Evolutionary conservation across 345 rosid species (phyloP), one percentile per base, ranked within the genome.

Genomic region (Sapria himalayana): DNA sequence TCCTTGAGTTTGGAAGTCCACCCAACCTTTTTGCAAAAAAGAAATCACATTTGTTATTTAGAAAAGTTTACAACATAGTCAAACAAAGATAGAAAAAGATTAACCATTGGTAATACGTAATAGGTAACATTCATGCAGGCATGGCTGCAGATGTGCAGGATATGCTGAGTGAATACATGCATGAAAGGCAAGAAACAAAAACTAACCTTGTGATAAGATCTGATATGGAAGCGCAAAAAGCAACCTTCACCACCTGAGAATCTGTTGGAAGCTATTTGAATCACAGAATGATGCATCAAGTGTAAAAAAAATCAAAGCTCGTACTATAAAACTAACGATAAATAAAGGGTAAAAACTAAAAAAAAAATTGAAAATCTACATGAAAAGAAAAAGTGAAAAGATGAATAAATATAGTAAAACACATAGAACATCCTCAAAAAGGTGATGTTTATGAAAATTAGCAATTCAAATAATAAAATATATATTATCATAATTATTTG

Each of bases 171-270:
- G 4, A 2, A 24, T 41, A 22, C 13, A 17, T 37, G 20, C 22
- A 13, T 20, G 25, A 17, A 32, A 24, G 35, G 19, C 21, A 50
- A 7, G 47, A 37, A 50, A 40, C 16, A 22, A 8, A 35, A 23
- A 3, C 61, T 29, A 15, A 89, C 95, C 98, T 89, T 39, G 64
- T 57, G 18, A 89, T 48, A 15, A 89, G 67, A 64, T 76, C 93
- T 25, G 74, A 62, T 43, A 79, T 56, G 25, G 93, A 60, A 16
- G 66, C 58, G 61, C 77, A 72, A 32, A 68, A 65, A 65, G 93
- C 86, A 63, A 74, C 85, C 65, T 66, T 79, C 20, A 79, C 73
- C 59, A 79, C 58, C 46, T 66, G 75, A 68, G 86, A 71, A 54
- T 72, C 66, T 41, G 43, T 60, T 9, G 77, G 69, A 43, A 67